Percentiles rank a stretch among this genome's conserved stretches.
Evolutionary conservation across 345 rosid species (phyloP).

Genomic region (Trapa incisa): DNA sequence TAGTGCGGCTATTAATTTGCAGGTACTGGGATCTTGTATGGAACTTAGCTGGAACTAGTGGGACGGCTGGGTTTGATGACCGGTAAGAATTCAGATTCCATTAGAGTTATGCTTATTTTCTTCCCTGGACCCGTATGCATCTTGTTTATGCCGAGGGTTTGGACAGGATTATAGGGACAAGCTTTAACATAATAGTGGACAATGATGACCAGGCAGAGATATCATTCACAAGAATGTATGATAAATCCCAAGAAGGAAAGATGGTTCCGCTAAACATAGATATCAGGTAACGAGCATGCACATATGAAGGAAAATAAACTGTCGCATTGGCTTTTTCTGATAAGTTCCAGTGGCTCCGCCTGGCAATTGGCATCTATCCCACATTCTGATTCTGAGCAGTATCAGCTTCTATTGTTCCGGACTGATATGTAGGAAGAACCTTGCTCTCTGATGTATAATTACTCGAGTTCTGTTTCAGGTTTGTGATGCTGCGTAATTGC

Average conservation of each 20-base stretch:
- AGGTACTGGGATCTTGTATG: slow-evolving; percentile 52
- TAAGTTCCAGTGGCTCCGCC: too few relatives aligned
- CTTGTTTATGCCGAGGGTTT: background rate
- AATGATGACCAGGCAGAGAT: slow-evolving; percentile 50
- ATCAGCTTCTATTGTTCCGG: background rate
- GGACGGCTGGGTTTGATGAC: slow-evolving; percentile 38
- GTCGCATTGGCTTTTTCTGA: too few relatives aligned
- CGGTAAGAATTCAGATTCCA: slow-evolving; percentile 15
- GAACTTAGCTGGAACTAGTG: slow-evolving; percentile 31
- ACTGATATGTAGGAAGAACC: background rate
- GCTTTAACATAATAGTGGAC: slow-evolving; percentile 29
- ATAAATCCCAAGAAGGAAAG: slow-evolving; percentile 17
- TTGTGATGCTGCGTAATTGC: slow-evolving; percentile 47
- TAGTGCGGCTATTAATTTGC: background rate
- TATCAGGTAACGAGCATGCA: slow-evolving; percentile 22
- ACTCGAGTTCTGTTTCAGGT: slow-evolving; percentile 26
- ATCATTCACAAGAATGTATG: slow-evolving; percentile 43
- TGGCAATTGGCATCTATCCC: too few relatives aligned
- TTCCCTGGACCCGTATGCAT: background rate
- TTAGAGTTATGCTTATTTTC: background rate
- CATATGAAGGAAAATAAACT: too few relatives aligned
- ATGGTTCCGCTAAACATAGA: slow-evolving; percentile 47
- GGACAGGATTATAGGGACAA: slow-evolving; percentile 35
- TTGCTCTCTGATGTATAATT: background rate
- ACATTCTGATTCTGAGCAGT: too few relatives aligned